Percentiles rank a stretch among this genome's conserved stretches.
Conservation (phyloP, 208 protist species). For the Sergeia podlipaevii region DNA sequence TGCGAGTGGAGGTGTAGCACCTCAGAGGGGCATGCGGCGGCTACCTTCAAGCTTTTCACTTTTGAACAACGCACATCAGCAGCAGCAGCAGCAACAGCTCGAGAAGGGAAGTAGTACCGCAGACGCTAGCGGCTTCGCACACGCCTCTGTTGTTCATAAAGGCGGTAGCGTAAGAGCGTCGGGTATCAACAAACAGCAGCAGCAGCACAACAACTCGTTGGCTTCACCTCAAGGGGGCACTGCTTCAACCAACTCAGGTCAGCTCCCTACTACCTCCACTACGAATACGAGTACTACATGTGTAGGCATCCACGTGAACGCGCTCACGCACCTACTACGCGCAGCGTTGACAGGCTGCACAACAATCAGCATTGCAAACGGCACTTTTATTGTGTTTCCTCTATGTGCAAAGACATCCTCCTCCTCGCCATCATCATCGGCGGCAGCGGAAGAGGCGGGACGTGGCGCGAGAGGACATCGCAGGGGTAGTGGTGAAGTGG, state of each 20-base stretch:
- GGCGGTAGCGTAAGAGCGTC: slow-evolving; percentile 1
- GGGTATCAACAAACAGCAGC: not conserved
- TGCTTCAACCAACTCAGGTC: slow-evolving; percentile 9
- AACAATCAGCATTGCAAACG: slow-evolving; percentile 66
- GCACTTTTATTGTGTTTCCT: slow-evolving; percentile 69
- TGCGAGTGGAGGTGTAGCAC: slow-evolving; percentile 31
- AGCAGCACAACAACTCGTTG: not conserved
- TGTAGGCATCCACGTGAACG: slow-evolving; percentile 57
- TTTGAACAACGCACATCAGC: slow-evolving; percentile 13
- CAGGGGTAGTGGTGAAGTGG: not conserved
- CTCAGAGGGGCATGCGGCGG: slow-evolving; percentile 31
- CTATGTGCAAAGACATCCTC: slow-evolving; percentile 9
- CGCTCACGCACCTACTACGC: slow-evolving; percentile 63
- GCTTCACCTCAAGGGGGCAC: slow-evolving; percentile 11
- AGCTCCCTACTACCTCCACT: too few relatives aligned
- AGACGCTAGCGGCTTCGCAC: too few relatives aligned
- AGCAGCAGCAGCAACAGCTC: not conserved
- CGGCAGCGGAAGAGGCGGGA: not conserved
- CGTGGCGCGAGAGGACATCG: not conserved
- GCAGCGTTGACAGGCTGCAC: slow-evolving; percentile 49
- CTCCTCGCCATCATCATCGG: not conserved
- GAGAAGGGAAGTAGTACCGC: not conserved
- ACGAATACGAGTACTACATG: slow-evolving; percentile 26
- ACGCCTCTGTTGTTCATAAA: too few relatives aligned
- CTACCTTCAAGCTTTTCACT: slow-evolving; percentile 18